These are phyloP conservation scores for Lactuca saligna DNA, from an alignment of 129 eudicot genomes.

Conservation along the genomic window DNA sequence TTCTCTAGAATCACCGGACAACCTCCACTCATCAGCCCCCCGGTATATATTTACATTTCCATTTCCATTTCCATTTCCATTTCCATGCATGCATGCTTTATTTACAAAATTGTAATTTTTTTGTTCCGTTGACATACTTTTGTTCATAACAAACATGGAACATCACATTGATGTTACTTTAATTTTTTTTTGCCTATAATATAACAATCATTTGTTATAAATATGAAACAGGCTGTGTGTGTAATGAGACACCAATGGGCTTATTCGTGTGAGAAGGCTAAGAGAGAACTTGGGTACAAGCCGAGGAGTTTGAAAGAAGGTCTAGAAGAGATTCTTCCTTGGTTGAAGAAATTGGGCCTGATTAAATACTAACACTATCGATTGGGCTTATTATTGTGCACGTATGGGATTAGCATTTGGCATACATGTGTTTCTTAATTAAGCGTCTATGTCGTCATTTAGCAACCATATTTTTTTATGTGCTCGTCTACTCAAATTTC, in stretches of 20 bases:
- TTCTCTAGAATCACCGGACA: slow-evolving; percentile 67
- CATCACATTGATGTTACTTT: too few species aligned
- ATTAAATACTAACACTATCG: slow-evolving; percentile 52
- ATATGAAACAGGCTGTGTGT: slow-evolving; percentile 46
- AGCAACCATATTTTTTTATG: too few species aligned
- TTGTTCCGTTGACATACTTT: too few species aligned
- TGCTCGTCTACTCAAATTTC: too few species aligned
- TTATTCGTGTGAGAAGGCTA: slow-evolving; percentile 74
- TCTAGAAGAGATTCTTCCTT: slow-evolving; percentile 62
- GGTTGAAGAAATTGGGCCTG: slow-evolving; percentile 68
- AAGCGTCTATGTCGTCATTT: too few species aligned
- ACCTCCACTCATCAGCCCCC: slow-evolving; percentile 84
- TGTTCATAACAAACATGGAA: too few species aligned
- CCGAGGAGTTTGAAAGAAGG: slow-evolving; percentile 82
- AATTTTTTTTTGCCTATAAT: not conserved
- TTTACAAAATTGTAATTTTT: too few species aligned
- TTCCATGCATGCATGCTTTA: too few species aligned
- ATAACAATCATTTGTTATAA: not conserved
- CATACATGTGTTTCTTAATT: too few species aligned
- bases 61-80: too few species aligned
- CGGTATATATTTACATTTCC: slow-evolving; percentile 43
- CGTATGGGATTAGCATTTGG: too few species aligned
- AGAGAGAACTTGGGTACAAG: slow-evolving; percentile 58
- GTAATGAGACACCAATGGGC: slow-evolving; percentile 73
- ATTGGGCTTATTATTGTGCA: too few species aligned